Percentiles rank a stretch among this genome's conserved stretches.
These are phyloP conservation scores for Penicillium verhagenii DNA, from an alignment of 495 filamentous ascomycete genomes.

Conservation along the genomic window DNA sequence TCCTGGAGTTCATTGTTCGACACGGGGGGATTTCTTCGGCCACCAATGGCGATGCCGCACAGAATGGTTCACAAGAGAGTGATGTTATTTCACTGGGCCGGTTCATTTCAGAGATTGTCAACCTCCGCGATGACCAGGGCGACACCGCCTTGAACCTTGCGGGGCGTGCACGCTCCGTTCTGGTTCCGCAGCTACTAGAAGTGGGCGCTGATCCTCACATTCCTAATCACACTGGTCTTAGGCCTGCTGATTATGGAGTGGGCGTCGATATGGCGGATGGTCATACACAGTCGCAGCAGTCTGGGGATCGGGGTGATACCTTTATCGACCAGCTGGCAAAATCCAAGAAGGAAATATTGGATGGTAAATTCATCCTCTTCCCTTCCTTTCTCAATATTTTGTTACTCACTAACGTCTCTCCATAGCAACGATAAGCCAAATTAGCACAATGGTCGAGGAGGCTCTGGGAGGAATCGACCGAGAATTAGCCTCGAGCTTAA, in stretches of 20 bases:
- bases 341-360: conserved; percentile 46
- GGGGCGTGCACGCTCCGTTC: conserved; percentile 85
- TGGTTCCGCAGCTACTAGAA: conserved; percentile 89
- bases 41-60: conserved; percentile 31
- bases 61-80: conserved; percentile 30
- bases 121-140: conserved; percentile 84
- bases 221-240: conserved; percentile 80
- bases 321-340: conserved; percentile 66
- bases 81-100: conserved; percentile 78
- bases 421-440: conserved; percentile 64
- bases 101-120: conserved; percentile 96
- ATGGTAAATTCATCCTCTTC: conserved; percentile 33
- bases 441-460: conserved; percentile 43
- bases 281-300: conserved; percentile 48
- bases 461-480: conserved; percentile 65
- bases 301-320: conserved; percentile 41
- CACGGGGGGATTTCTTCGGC: conserved; percentile 61
- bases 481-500: conserved; percentile 72
- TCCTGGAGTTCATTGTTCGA: conserved; percentile 90
- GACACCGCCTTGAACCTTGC: conserved; percentile 95
- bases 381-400: neutral
- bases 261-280: conserved; percentile 61
- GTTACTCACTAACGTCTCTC: conserved; percentile 24
- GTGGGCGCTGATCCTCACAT: conserved; percentile 89
- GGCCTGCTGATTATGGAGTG: conserved; percentile 89